Conservation (phyloP, 2,329 filamentous ascomycete species). For the Pseudogymnoascus sp. region DNA sequence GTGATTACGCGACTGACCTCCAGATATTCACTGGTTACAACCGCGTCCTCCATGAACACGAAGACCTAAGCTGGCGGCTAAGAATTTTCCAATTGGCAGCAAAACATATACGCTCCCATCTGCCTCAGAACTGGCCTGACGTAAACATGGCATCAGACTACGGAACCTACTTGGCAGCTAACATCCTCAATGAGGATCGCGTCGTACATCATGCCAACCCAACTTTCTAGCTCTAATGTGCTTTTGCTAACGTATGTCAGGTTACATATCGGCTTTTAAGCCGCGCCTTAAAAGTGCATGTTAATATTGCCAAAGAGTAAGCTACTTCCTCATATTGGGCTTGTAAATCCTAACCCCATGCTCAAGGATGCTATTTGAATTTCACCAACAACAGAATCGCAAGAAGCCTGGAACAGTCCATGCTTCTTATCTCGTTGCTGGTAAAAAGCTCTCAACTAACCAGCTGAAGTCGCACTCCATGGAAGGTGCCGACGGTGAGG, state of each 20-base stretch:
- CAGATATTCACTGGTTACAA: neutral
- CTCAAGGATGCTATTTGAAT: constrained; percentile 77
- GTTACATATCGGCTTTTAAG: constrained; percentile 82
- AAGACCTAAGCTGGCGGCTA: neutral
- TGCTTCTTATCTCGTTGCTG: constrained; percentile 85
- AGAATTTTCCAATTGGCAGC: neutral
- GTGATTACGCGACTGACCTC: constrained; percentile 2
- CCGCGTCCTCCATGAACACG: neutral
- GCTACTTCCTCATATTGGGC: neutral
- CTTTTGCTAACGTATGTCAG: constrained; percentile 37
- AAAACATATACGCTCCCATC: neutral
- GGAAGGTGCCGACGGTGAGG: constrained; percentile 43
- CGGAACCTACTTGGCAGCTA: constrained; percentile 27
- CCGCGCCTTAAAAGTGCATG: constrained; percentile 72
- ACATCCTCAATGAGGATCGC: constrained; percentile 28
- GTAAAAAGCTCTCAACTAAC: constrained; percentile 41
- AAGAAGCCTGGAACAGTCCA: constrained; percentile 68
- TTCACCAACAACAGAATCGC: constrained; percentile 67
- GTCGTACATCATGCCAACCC: constrained; percentile 19
- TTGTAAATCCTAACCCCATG: constrained; percentile 10
- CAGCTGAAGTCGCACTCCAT: neutral
- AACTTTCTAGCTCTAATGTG: neutral
- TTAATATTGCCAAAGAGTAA: constrained; percentile 83
- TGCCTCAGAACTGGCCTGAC: neutral
- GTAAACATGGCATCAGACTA: constrained; percentile 20